Percentiles rank a stretch among this genome's conserved stretches.
These are phyloP conservation scores for Salvia splendens DNA, from an alignment of 257 asterid species.

Conservation along the genomic window DNA sequence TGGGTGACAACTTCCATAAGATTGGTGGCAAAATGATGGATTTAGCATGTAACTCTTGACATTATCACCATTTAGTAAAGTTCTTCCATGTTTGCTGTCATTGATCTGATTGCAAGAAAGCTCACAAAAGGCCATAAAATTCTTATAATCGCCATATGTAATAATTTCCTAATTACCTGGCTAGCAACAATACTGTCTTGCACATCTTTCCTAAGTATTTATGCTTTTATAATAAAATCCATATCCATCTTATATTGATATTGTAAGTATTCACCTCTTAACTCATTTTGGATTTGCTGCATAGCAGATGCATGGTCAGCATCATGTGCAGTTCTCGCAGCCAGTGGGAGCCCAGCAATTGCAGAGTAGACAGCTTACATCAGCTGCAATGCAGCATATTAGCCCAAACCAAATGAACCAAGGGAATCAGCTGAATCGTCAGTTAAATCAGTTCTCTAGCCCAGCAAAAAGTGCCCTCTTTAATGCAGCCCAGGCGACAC, in stretches of 20 bases:
- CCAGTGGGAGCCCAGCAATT: constrained; percentile 76
- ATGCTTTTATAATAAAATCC: background rate
- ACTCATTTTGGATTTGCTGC: constrained; percentile 19
- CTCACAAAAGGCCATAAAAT: constrained; percentile 1
- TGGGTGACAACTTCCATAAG: constrained; percentile 15
- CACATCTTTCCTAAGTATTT: constrained; percentile 10
- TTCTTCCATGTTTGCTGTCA: constrained; percentile 13
- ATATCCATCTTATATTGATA: constrained; percentile 18
- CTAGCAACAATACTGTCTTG: constrained; percentile 15
- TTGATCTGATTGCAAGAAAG: constrained; percentile 13
- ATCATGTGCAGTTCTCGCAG: constrained; percentile 90
- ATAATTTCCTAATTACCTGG: constrained; percentile 1
- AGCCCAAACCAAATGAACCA: constrained; percentile 75
- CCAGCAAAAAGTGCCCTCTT: constrained; percentile 82
- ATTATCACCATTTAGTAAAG: constrained; percentile 16
- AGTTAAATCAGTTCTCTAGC: constrained; percentile 79
- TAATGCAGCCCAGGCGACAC: constrained; percentile 83
- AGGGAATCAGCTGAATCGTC: constrained; percentile 93
- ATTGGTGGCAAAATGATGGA: constrained; percentile 22
- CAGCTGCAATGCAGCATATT: constrained; percentile 72
- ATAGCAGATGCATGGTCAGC: constrained; percentile 79
- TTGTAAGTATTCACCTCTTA: constrained; percentile 26
- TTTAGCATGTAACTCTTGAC: constrained; percentile 21
- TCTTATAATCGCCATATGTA: background rate
- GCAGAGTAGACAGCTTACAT: constrained; percentile 78